These are phyloP conservation scores for Rhizopogon vesiculosus DNA, from an alignment of 768 basidiomycete genomes.

Conservation along the genomic window DNA sequence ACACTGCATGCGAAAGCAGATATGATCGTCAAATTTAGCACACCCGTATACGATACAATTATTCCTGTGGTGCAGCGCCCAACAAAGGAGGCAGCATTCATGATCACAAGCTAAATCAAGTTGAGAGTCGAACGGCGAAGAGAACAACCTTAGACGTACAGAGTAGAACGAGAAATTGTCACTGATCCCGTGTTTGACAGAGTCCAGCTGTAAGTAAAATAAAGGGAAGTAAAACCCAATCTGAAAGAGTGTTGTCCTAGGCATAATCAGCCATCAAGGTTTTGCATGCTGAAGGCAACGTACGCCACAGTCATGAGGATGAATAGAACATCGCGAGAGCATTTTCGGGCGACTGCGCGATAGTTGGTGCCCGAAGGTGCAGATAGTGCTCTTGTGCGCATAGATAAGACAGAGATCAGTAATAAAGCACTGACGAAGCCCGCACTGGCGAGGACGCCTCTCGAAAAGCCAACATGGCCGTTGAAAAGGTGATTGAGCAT, in stretches of 20 bases:
- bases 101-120: constrained; percentile 36
- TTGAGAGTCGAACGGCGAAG: not conserved
- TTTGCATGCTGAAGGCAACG: not conserved
- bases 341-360: not conserved
- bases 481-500: constrained; percentile 48
- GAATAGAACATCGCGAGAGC: not conserved
- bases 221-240: constrained; percentile 42
- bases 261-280: not conserved
- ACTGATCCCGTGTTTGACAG: constrained; percentile 39
- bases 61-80: constrained; percentile 43
- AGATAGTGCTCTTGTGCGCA: constrained; percentile 32
- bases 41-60: constrained; percentile 34
- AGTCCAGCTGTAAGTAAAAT: constrained; percentile 49
- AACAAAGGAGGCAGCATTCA: constrained; percentile 43
- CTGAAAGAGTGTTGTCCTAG: constrained; percentile 17
- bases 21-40: constrained; percentile 29
- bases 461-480: constrained; percentile 40
- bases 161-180: constrained; percentile 44
- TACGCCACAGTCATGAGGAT: not conserved
- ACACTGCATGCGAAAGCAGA: constrained; percentile 28
- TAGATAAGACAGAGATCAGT: constrained; percentile 31
- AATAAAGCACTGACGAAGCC: constrained; percentile 33
- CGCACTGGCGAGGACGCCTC: constrained; percentile 35
- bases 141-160: constrained; percentile 17
- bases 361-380: constrained; percentile 3